These are phyloP conservation scores for Polytolypa hystricis DNA, from an alignment of 2,329 filamentous ascomycete species.

Conservation along the genomic window DNA sequence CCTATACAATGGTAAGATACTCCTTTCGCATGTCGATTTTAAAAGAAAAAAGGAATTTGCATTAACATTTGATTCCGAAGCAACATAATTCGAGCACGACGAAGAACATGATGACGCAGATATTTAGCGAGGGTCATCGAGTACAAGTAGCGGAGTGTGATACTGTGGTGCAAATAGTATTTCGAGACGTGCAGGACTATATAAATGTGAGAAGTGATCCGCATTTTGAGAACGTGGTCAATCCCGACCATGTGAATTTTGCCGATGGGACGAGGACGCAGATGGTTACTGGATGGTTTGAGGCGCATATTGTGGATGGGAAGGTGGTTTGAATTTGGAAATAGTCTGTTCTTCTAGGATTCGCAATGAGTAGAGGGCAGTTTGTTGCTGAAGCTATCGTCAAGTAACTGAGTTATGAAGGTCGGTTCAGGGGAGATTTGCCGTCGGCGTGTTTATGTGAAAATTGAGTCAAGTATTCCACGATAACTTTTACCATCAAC, in stretches of 20 bases:
- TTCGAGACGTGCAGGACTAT: conserved; percentile 21
- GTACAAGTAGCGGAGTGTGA: conserved; percentile 21
- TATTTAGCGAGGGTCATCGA: conserved; percentile 16
- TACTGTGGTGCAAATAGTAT: conserved; percentile 22
- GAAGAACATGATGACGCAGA: conserved; percentile 15
- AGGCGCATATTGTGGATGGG: conserved; percentile 12
- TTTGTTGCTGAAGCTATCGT: no score
- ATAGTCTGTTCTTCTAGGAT: no score
- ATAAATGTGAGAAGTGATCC: conserved; percentile 21
- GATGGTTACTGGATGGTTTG: conserved; percentile 6
- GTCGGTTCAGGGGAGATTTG: no score
- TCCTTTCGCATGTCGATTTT: conserved; percentile 1
- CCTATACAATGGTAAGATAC: conserved; percentile 20
- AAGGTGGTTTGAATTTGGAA: conserved; percentile 14
- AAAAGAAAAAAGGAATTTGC: no score
- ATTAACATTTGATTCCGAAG: no score
- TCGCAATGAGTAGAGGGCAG: no score
- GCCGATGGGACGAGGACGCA: conserved; percentile 16
- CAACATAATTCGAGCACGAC: conserved; percentile 19
- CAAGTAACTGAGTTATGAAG: no score
- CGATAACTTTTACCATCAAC: no score
- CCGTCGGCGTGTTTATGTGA: no score
- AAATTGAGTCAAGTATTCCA: no score
- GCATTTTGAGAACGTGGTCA: conserved; percentile 17
- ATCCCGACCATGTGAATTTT: conserved; percentile 24